These are phyloP conservation scores for Polymyxa betae DNA, from an alignment of 208 protist genomes.

Conservation along the genomic window DNA sequence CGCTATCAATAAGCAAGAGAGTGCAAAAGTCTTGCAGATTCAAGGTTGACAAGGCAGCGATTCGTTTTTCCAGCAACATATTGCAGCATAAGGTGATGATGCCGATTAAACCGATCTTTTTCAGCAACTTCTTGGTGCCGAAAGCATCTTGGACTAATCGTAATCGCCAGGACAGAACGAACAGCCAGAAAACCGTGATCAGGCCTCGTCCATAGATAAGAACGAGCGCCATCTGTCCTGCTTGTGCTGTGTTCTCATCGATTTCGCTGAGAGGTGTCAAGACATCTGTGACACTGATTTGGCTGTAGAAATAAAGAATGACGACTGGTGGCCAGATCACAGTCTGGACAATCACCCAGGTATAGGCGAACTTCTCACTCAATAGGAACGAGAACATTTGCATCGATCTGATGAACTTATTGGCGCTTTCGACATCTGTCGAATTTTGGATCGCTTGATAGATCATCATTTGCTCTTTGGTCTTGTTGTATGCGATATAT, in stretches of 20 bases:
- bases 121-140: not conserved
- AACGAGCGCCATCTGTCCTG: not conserved
- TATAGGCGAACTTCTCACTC: not conserved
- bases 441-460: not conserved
- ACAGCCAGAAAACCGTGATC: not conserved
- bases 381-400: not conserved
- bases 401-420: not conserved
- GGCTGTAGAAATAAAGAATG: too few relatives aligned
- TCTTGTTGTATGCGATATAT: not conserved
- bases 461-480: not conserved
- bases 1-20: too few relatives aligned
- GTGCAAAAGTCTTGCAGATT: too few relatives aligned
- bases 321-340: not conserved
- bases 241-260: not conserved
- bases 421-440: not conserved
- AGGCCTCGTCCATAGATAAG: not conserved
- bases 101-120: not conserved
- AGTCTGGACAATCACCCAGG: not conserved
- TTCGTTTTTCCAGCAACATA: too few relatives aligned
- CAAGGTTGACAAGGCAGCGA: too few relatives aligned
- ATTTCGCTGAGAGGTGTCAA: not conserved
- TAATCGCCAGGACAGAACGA: not conserved
- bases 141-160: not conserved
- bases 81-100: too few relatives aligned
- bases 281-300: not conserved